phyloP scores from a whole-genome alignment of 2,329 filamentous ascomycete species.

The Trichoderma semiorbis region DNA sequence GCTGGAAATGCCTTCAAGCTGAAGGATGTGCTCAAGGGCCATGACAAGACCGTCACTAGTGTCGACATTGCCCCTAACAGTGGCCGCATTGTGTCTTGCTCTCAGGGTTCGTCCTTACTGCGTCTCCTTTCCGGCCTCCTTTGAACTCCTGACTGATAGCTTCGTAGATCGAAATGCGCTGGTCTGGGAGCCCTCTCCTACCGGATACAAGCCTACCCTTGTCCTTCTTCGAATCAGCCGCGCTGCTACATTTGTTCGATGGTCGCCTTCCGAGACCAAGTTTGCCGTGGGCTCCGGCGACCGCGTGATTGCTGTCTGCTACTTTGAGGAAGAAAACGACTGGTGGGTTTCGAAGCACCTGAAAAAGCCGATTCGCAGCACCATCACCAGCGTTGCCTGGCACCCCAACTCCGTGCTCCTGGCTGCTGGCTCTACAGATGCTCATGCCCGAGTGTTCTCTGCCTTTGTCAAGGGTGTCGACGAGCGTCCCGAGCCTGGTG shows the following conservation, averaged over 20 bases:
- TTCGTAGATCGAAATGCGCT: constrained; percentile 88
- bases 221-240: constrained; percentile 96
- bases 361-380: constrained; percentile 98
- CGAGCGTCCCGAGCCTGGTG: constrained; percentile 75
- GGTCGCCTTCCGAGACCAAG: constrained; percentile 95
- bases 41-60: constrained; percentile 95
- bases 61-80: constrained; percentile 90
- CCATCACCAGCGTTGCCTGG: constrained; percentile 92
- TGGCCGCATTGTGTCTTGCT: constrained; percentile 95
- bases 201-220: constrained; percentile 93
- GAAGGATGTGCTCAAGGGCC: constrained; percentile 89
- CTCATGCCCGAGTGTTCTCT: constrained; percentile 90
- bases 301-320: constrained; percentile 92
- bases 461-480: constrained; percentile 96
- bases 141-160: neutral
- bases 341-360: constrained; percentile 99
- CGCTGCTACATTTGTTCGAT: constrained; percentile 93
- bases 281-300: constrained; percentile 97
- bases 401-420: constrained; percentile 96
- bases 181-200: constrained; percentile 92
- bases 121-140: constrained; percentile 2
- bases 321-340: constrained; percentile 99
- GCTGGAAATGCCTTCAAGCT: constrained; percentile 73
- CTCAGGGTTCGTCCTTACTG: constrained; percentile 63
- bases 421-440: constrained; percentile 94